Evolutionary conservation across 1,139 yeast genomes (phyloP).

Genomic region (Yamadazyma atmosphaerica): DNA sequence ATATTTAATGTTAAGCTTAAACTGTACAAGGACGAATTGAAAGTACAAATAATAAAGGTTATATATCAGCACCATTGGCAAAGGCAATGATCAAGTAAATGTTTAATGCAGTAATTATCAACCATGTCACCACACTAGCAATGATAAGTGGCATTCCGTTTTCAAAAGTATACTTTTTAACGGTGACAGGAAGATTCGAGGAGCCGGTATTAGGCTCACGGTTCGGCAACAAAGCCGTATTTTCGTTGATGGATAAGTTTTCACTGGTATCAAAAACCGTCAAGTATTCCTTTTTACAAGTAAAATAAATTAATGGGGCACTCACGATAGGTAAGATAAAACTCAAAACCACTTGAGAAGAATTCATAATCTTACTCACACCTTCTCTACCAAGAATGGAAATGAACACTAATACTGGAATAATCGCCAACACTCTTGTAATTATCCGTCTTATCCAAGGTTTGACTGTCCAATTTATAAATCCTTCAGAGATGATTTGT

Average conservation of each 20-base stretch:
- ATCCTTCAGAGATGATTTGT: conserved; percentile 83
- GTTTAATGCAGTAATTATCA: conserved; percentile 69
- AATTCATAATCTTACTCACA: conserved; percentile 64
- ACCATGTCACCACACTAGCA: conserved; percentile 66
- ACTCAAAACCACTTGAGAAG: conserved; percentile 73
- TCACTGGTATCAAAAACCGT: conserved; percentile 39
- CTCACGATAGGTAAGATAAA: conserved; percentile 70
- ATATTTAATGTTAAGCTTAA: neutral
- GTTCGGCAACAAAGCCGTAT: conserved; percentile 16
- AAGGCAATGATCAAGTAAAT: conserved; percentile 69
- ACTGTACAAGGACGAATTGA: conserved; percentile 2
- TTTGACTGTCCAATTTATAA: conserved; percentile 67
- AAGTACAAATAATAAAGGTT: too few relatives aligned
- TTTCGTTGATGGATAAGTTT: conserved; percentile 15
- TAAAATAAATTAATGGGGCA: conserved; percentile 74
- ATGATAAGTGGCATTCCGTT: conserved; percentile 59
- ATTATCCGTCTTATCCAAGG: conserved; percentile 75
- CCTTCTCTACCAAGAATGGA: conserved; percentile 69
- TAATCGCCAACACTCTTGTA: conserved; percentile 71
- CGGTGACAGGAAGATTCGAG: conserved; percentile 10
- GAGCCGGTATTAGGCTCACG: neutral
- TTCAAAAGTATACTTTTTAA: conserved; percentile 48
- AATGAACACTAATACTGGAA: conserved; percentile 69
- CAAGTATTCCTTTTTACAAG: conserved; percentile 60
- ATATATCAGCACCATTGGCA: conserved; percentile 67